phyloP scores from a whole-genome alignment of 768 basidiomycete genomes.

The Udeniomyces megalosporus region DNA sequence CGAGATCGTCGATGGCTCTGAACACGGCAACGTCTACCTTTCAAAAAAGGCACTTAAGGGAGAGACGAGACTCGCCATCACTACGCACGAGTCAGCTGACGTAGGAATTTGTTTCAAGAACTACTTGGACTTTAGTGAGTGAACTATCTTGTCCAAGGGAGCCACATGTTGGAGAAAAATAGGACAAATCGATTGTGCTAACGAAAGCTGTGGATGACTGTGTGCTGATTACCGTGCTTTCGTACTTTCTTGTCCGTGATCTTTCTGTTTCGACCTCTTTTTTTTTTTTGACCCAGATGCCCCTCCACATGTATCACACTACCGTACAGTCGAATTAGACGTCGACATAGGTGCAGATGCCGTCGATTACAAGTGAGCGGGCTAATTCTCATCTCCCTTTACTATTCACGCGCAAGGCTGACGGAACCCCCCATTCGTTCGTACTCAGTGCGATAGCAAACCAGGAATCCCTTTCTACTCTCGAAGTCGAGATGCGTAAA shows the following conservation, averaged over 20 bases:
- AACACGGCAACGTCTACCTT: slow-evolving; percentile 73
- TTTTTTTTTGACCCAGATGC: slow-evolving; percentile 32
- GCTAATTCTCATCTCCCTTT: background rate
- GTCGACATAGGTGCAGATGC: slow-evolving; percentile 97
- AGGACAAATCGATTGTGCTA: no score
- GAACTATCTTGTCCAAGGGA: no score
- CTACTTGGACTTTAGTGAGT: slow-evolving; percentile 53
- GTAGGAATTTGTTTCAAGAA: slow-evolving; percentile 93
- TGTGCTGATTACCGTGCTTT: no score
- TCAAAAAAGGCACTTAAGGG: slow-evolving; percentile 73
- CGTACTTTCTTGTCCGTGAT: no score
- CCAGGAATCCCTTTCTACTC: slow-evolving; percentile 83
- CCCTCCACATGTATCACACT: slow-evolving; percentile 36
- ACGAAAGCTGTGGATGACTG: no score
- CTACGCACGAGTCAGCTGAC: slow-evolving; percentile 81
- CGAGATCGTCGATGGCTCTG: slow-evolving; percentile 78
- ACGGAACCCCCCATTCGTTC: background rate
- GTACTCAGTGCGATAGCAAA: slow-evolving; percentile 82
- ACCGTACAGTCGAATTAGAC: slow-evolving; percentile 73
- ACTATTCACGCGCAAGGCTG: background rate
- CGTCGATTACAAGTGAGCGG: slow-evolving; percentile 86
- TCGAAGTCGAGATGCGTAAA: slow-evolving; percentile 98
- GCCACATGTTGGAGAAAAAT: no score
- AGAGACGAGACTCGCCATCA: slow-evolving; percentile 84
- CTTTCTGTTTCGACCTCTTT: background rate